Base-by-base conservation (phyloP, 2,329 filamentous ascomycete species). In the Xylariales sp. region DNA sequence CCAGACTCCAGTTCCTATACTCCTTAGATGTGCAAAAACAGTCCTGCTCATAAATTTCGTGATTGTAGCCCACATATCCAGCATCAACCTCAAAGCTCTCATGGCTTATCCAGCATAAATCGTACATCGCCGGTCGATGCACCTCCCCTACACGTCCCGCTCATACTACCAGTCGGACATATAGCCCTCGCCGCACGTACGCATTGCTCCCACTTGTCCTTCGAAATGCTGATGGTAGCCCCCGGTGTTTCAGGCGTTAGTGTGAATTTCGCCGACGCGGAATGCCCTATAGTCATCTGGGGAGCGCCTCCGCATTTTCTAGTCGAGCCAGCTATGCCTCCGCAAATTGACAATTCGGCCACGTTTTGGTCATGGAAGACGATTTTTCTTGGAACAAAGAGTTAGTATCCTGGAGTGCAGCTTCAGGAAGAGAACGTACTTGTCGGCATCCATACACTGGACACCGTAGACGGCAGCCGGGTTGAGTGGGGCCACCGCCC, bases 161-260 rank as follows among this genome's bases (percentile, higher is more conserved):
- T 59, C 53, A 74, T 62, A 46, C 66, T 72, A n/a, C 72, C 72
- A 5, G 66, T 70, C 19, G 70, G 71, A 53, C 73, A 76, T 33
- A 67, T 64, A 45, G 70, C 66, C 43, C 68, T 57, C 37, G 74
- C 75, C 12, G 75, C 74, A 28, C 70, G 65, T 38, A 78, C 65
- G 53, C 75, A 78, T 39, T 66, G 62, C 56, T 77, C 70, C 73
- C 74, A 76, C 19, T 66, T 60, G 16, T 63, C 65, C 59, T 76
- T 77, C 32, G 64, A 66, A 45, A 78, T 65, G 58, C 70, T 71
- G 57, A 79, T 76, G n/a, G 65, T 71, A 14, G 68, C 64, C 9
- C 70, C 73, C 1, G 51, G 39, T 2, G 58, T 58, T 12, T 61
- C 60, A 1, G 69, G 62, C 19, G 56, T 63, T 12, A 78, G 62